phyloP scores from a whole-genome alignment of 1,139 yeast species.

The Taphrina pruni region DNA sequence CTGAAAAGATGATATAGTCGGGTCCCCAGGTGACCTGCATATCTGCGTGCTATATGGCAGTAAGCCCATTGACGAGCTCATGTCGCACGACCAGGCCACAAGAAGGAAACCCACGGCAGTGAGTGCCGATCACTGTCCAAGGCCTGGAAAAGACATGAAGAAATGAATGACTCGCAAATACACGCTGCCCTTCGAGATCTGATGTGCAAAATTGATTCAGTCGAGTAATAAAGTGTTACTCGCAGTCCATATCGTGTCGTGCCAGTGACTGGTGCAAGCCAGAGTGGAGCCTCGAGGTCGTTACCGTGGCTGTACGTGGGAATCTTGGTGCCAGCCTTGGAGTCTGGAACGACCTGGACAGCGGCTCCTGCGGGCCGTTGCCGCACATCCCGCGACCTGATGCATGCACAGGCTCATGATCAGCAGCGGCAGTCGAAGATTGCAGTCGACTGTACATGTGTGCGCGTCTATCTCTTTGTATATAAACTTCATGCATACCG shows the following conservation, averaged over 20 bases:
- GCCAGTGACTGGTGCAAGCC: background rate
- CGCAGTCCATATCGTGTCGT: background rate
- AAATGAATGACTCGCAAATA: too few relatives aligned
- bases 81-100: slow-evolving; percentile 10
- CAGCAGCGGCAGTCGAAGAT: too few relatives aligned
- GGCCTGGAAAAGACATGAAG: too few relatives aligned
- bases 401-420: too few relatives aligned
- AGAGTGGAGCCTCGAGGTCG: background rate
- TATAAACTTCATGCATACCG: too few relatives aligned
- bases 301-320: background rate
- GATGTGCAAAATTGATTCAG: too few relatives aligned
- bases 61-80: slow-evolving; percentile 20
- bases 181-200: too few relatives aligned
- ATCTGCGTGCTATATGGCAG: slow-evolving; percentile 21
- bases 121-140: too few relatives aligned
- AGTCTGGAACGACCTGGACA: too few relatives aligned
- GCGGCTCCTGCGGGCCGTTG: slow-evolving; percentile 5
- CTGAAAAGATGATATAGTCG: slow-evolving; percentile 8
- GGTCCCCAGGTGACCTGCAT: slow-evolving; percentile 18
- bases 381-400: background rate
- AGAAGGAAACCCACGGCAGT: background rate
- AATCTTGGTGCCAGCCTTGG: background rate
- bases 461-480: too few relatives aligned
- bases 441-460: too few relatives aligned
- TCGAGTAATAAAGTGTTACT: too few relatives aligned